Conservation (phyloP, 257 asterid genomes). For the Solanum appendiculatum region DNA sequence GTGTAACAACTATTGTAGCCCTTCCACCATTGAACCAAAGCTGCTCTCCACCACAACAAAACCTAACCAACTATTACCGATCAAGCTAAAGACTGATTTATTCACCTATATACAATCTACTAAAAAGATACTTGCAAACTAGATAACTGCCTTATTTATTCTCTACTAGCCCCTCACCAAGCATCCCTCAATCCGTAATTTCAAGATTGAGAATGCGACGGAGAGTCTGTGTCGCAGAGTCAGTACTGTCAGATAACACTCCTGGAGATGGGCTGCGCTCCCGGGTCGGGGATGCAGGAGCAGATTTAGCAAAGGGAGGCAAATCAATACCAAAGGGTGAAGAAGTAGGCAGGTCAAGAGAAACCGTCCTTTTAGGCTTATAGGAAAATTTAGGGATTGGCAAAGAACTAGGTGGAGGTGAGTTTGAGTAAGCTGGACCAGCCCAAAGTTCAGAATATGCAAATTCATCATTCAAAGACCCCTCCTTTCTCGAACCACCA, state of each 20-base stretch:
- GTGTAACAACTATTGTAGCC: not conserved
- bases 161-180: conserved; percentile 15
- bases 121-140: conserved; percentile 12
- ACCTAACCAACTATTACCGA: conserved; percentile 4
- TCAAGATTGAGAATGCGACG: conserved; percentile 98
- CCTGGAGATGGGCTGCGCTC: conserved; percentile 34
- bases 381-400: conserved; percentile 83
- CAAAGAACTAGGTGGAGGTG: conserved; percentile 94
- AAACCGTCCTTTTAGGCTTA: conserved; percentile 61
- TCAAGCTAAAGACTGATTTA: conserved; percentile 20
- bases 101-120: conserved; percentile 41
- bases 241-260: conserved; percentile 34
- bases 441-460: conserved; percentile 92
- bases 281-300: conserved; percentile 77
- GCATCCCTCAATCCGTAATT: conserved; percentile 39
- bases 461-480: conserved; percentile 17
- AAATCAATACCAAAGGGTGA: conserved; percentile 38
- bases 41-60: conserved; percentile 16
- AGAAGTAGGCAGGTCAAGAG: conserved; percentile 50
- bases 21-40: conserved; percentile 11
- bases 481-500: not conserved
- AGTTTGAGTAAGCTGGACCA: conserved; percentile 88
- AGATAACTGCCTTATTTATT: conserved; percentile 30
- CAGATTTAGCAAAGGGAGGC: conserved; percentile 50
- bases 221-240: conserved; percentile 79